A percentile compares a stretch with the other conserved stretches of the same genome.
These are phyloP conservation scores for Leucocoprinus sp. DNA, from an alignment of 768 basidiomycete species.

Conservation along the genomic window DNA sequence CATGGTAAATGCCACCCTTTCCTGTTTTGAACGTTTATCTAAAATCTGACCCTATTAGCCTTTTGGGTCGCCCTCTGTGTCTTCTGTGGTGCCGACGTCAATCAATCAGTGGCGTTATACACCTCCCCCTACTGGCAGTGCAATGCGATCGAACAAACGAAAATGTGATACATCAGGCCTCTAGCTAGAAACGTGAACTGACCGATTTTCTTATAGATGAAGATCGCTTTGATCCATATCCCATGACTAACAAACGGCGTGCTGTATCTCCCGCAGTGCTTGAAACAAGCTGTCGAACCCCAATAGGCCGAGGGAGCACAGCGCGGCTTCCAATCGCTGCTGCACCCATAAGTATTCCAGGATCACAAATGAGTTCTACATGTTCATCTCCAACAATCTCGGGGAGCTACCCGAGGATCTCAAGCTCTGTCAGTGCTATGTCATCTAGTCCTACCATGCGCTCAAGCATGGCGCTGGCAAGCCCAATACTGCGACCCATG, in stretches of 20 bases:
- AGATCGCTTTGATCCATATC: slow-evolving; percentile 81
- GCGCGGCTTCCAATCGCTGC: slow-evolving; percentile 55
- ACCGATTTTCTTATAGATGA: slow-evolving; percentile 45
- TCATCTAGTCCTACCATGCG: slow-evolving; percentile 70
- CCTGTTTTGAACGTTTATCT: slow-evolving; percentile 11
- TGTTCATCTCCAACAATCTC: slow-evolving; percentile 68
- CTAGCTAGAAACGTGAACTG: neutral
- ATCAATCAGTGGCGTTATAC: slow-evolving; percentile 73
- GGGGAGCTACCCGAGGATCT: slow-evolving; percentile 37
- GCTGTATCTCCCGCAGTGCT: slow-evolving; percentile 69
- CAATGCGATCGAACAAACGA: slow-evolving; percentile 72
- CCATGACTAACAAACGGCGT: slow-evolving; percentile 66
- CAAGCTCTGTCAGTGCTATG: slow-evolving; percentile 42
- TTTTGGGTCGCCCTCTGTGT: slow-evolving; percentile 55
- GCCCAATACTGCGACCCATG: slow-evolving; percentile 68
- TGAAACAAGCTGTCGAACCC: slow-evolving; percentile 52
- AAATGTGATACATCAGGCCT: slow-evolving; percentile 43
- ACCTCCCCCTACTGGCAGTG: slow-evolving; percentile 71
- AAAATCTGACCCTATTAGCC: slow-evolving; percentile 26
- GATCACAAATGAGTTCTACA: slow-evolving; percentile 50
- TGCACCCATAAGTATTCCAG: slow-evolving; percentile 57
- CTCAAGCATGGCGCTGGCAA: slow-evolving; percentile 57
- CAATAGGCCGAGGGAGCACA: slow-evolving; percentile 38
- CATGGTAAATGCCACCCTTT: slow-evolving; percentile 38
- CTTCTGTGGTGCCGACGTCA: slow-evolving; percentile 37